Percentiles rank a stretch among this genome's conserved stretches.
phyloP scores from a whole-genome alignment of 352 stramenopile genomes.

The Phytophthora pisi region DNA sequence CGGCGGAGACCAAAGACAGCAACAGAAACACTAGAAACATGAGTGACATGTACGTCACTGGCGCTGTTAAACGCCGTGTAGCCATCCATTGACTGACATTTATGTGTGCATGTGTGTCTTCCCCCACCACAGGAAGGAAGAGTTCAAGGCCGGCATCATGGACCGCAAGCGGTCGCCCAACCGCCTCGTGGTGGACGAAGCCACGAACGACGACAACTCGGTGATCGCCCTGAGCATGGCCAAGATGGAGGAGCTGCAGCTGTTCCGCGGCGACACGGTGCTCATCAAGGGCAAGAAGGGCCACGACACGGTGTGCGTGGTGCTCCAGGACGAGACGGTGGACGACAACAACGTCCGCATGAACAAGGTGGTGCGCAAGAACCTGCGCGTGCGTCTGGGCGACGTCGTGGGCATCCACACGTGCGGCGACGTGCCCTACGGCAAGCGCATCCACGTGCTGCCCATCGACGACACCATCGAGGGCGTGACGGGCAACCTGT shows the following conservation, averaged over 20 bases:
- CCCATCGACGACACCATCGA: slow-evolving; percentile 99
- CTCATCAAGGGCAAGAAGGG: slow-evolving; percentile 99
- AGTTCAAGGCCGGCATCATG: slow-evolving; percentile 89
- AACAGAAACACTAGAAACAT: slow-evolving; percentile 22
- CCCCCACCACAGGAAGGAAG: slow-evolving; percentile 55
- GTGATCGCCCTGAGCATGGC: slow-evolving; percentile 91
- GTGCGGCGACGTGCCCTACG: slow-evolving; percentile 98
- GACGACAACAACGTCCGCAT: slow-evolving; percentile 98
- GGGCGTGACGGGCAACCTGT: slow-evolving; percentile 99
- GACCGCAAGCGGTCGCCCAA: slow-evolving; percentile 97
- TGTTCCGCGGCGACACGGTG: slow-evolving; percentile 99
- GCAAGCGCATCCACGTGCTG: slow-evolving; percentile 98
- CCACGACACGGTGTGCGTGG: slow-evolving; percentile 98
- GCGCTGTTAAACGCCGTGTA: background rate
- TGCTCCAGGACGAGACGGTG: slow-evolving; percentile 97
- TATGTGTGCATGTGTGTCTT: background rate
- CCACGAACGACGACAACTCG: slow-evolving; percentile 98
- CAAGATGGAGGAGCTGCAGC: slow-evolving; percentile 99
- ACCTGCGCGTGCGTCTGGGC: slow-evolving; percentile 97
- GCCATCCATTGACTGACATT: background rate
- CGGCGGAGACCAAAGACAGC: slow-evolving; percentile 18
- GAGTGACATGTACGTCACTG: slow-evolving; percentile 36
- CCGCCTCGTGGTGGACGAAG: slow-evolving; percentile 98
- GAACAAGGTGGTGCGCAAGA: slow-evolving; percentile 99
- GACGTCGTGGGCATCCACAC: slow-evolving; percentile 97